Conservation (phyloP, 2,329 filamentous ascomycete species). For the Pezicula neosporulosa region DNA sequence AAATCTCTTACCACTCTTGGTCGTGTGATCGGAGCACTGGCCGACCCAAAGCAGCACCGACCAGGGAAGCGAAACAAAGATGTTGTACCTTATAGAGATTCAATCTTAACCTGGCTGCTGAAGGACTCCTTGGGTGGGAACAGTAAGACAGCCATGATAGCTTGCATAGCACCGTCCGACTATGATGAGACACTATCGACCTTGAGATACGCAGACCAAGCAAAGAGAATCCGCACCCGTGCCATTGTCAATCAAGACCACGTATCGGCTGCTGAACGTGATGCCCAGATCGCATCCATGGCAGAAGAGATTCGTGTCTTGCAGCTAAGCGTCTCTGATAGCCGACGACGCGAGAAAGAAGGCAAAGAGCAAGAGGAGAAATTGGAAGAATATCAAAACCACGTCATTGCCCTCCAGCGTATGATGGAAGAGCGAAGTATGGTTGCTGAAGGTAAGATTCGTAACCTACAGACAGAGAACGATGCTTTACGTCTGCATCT, state of each 20-base stretch:
- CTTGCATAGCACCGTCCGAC: conserved; percentile 90
- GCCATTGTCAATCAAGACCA: conserved; percentile 96
- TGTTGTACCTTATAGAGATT: conserved; percentile 90
- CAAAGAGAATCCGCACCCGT: conserved; percentile 92
- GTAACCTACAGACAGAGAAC: conserved; percentile 83
- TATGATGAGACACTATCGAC: conserved; percentile 97
- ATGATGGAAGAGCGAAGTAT: conserved; percentile 93
- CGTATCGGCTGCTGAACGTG: conserved; percentile 85
- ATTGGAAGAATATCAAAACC: conserved; percentile 90
- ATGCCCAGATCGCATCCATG: conserved; percentile 93
- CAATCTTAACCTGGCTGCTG: conserved; percentile 77
- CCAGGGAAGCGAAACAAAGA: conserved; percentile 60
- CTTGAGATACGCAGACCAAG: conserved; percentile 93
- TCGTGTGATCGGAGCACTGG: conserved; percentile 88
- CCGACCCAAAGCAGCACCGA: conserved; percentile 61
- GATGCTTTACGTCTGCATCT: conserved; percentile 85
- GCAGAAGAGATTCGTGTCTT: conserved; percentile 86
- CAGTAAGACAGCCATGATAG: conserved; percentile 98
- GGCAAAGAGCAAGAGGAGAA: conserved; percentile 68
- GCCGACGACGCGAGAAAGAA: conserved; percentile 67
- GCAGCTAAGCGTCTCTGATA: conserved; percentile 71
- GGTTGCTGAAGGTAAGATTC: conserved; percentile 91
- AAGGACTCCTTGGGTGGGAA: conserved; percentile 96
- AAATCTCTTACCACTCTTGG: conserved; percentile 95
- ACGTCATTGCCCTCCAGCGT: conserved; percentile 85